phyloP scores from a whole-genome alignment of 2,329 filamentous ascomycete genomes.

The Alternaria viburni region DNA sequence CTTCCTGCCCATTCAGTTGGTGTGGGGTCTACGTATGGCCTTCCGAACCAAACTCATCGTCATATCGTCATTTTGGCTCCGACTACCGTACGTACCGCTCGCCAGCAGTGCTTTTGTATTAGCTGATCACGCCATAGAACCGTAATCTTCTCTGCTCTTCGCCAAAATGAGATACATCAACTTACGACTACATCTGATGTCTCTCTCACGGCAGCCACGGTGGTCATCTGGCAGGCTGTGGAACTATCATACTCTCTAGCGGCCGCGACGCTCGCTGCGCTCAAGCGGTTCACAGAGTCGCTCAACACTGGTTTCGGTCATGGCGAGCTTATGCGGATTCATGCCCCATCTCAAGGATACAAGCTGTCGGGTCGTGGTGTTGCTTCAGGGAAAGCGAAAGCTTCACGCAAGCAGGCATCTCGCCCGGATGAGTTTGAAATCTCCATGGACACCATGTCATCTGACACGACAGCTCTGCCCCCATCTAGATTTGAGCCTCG shows the following conservation, averaged over 20 bases:
- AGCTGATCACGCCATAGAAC: conserved; percentile 1
- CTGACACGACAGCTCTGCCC: background rate
- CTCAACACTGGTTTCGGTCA: conserved; percentile 22
- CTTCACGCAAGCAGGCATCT: background rate
- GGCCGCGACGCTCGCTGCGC: conserved; percentile 15
- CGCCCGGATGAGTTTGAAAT: background rate
- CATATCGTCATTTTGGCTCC: conserved; percentile 23
- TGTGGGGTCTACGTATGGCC: conserved; percentile 23
- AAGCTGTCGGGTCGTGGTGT: conserved; percentile 11
- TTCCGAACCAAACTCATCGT: conserved; percentile 21
- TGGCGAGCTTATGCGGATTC: conserved; percentile 16
- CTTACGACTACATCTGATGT: conserved; percentile 6
- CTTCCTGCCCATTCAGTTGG: conserved; percentile 19
- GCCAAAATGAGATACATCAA: conserved; percentile 5
- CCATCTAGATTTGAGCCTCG: background rate
- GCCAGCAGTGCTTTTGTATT: background rate
- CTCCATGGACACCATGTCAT: background rate
- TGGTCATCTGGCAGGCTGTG: conserved; percentile 19
- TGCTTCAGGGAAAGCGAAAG: background rate
- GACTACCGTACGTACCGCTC: conserved; percentile 16
- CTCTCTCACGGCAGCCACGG: conserved; percentile 10
- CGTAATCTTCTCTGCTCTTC: conserved; percentile 11
- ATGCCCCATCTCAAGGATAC: conserved; percentile 8
- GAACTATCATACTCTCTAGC: conserved; percentile 16
- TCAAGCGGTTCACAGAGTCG: conserved; percentile 18